Evolutionary conservation across 345 rosid genomes (phyloP), one percentile per base, ranked within the genome.

Genomic region (Alliaria petiolata): DNA sequence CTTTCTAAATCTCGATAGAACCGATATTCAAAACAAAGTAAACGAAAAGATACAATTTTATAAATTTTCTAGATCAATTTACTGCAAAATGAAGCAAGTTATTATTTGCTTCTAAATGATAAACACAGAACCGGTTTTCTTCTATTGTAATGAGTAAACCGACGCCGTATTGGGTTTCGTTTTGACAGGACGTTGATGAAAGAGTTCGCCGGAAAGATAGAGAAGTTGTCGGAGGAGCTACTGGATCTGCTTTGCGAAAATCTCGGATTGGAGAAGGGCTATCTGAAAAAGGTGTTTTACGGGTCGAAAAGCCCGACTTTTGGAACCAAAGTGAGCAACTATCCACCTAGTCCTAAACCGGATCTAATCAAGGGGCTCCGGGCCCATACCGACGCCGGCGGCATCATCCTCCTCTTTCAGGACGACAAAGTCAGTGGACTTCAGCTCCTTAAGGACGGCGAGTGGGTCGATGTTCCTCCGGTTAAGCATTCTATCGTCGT

Each of bases 341-440:
- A 93, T 72, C 98, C 98, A 22, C 95, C 97, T n/a, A 91, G 92
- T 76, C 98, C 98, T 2, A 84, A 88, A 52, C 98, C 98, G 20
- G 91, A 93, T 35, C 75, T 87, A 20, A 81, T 93, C 76, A 93
- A 93, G 82, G 98, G 98, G 0, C 95, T 93, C 60, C 75, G 97
- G 0, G 95, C 96, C 35, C 98, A 93, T 78, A 91, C 98, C n/a
- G 98, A 93, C n/a, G 98, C 97, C 0, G 97, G 98, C 1, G 98
- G 98, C 70, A 83, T 93, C 81, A 89, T 93, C 65, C 62, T 93
- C 45, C 86, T 93, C 42, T 89, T 93, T 76, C 98, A 93, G 67
- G 98, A 93, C 17, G 90, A 87, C 44, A 81, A 80, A 65, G 96
- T 93, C 56, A 83, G 98, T 19, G 98, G 98, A 67, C 96, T 93